Conservation (phyloP, 83 land plant genomes). For the Thuja plicata region DNA sequence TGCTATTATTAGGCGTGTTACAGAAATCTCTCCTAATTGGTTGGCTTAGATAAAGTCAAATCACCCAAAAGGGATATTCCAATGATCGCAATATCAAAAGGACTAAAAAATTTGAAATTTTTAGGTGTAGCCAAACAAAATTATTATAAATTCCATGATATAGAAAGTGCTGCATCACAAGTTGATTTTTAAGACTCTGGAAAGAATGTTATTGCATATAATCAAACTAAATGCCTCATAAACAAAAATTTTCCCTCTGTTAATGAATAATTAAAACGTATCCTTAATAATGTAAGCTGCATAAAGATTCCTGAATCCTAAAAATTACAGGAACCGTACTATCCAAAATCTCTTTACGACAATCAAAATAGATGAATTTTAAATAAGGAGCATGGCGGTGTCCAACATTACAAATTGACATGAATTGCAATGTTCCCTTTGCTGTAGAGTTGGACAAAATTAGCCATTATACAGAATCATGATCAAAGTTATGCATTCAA, state of each 20-base stretch:
- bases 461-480: not conserved
- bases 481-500: not conserved
- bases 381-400: not conserved
- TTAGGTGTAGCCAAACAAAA: too few species aligned
- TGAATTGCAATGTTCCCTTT: not conserved
- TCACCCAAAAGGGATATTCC: too few species aligned
- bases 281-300: not conserved
- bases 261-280: too few species aligned
- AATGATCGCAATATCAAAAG: too few species aligned
- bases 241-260: not conserved
- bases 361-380: not conserved
- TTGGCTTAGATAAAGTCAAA: too few species aligned
- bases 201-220: too few species aligned
- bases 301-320: not conserved
- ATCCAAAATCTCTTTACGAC: not conserved
- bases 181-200: not conserved
- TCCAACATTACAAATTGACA: not conserved
- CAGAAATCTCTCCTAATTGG: too few species aligned
- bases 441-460: not conserved
- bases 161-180: too few species aligned
- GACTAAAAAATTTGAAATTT: too few species aligned
- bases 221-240: too few species aligned
- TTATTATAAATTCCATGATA: too few species aligned
- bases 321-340: not conserved
- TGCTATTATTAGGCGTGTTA: too few species aligned